phyloP scores from a whole-genome alignment of 768 basidiomycete species.

The Stropharia rugosoannulata region DNA sequence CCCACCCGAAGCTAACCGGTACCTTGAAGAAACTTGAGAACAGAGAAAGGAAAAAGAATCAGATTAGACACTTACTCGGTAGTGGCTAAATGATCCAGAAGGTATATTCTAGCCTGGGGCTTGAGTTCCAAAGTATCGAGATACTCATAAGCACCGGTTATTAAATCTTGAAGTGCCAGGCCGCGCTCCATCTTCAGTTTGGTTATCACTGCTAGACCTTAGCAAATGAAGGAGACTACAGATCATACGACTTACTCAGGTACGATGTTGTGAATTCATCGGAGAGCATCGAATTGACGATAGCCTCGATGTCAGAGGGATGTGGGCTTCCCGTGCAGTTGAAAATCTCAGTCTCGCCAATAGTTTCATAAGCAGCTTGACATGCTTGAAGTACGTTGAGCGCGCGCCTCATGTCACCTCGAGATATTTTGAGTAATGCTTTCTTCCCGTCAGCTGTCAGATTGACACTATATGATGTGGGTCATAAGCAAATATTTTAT shows the following conservation, averaged over 20 bases:
- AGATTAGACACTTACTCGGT: constrained; percentile 68
- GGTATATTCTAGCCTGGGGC: constrained; percentile 82
- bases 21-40: constrained; percentile 42
- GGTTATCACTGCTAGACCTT: constrained; percentile 66
- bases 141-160: constrained; percentile 90
- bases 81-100: constrained; percentile 92
- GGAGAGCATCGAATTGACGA: constrained; percentile 93
- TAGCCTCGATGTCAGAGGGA: constrained; percentile 89
- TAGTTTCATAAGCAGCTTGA: constrained; percentile 91
- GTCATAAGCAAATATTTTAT: background rate
- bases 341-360: constrained; percentile 90
- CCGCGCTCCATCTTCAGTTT: constrained; percentile 89
- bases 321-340: constrained; percentile 97
- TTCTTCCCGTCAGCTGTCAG: constrained; percentile 83
- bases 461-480: constrained; percentile 62
- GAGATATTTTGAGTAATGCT: constrained; percentile 91
- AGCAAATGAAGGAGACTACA: background rate
- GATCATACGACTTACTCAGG: constrained; percentile 49
- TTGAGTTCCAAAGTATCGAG: constrained; percentile 85
- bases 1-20: constrained; percentile 89
- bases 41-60: background rate
- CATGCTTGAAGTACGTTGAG: constrained; percentile 97
- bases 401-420: constrained; percentile 96
- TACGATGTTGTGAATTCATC: constrained; percentile 95
- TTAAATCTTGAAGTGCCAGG: constrained; percentile 91